Base-by-base conservation (phyloP, 83 land plant genomes). In the Isoetes engelmannii region DNA sequence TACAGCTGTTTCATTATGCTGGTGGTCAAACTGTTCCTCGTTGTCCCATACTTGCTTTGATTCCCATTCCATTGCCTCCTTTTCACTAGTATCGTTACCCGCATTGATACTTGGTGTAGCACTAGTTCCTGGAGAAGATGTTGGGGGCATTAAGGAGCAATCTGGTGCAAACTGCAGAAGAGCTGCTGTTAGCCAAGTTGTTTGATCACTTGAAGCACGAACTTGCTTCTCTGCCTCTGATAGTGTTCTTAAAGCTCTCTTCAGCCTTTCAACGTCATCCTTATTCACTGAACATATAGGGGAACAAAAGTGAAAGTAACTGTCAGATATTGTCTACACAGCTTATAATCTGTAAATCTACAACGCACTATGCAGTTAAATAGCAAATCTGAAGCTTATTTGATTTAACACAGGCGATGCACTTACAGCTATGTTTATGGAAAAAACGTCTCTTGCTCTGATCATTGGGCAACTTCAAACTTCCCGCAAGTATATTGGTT, bases 81-180 rank as follows among this genome's bases (percentile, higher is more conserved):
- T 59, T 10, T 4, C 4, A 3, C 62, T 66, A 19, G 48, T 59
- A 64, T 76, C 53, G 46, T 72, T 75, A 12, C 47, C 58, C 9
- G 44, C 73, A 54, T 72, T 7, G 13, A 88, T 87, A 63, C 82
- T 87, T 46, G 78, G 89, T 68, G 72, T 79, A 45, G 74, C 73
- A 75, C 81, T 87, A 5, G 84, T 71, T 4, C 80, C 87, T 6
- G 80, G 68, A 61, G 89, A 87, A 58, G 87, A 86, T 72, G 77
- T 81, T 46, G 92, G 92, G 44, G 79, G 68, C 67, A 84, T 70
- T 65, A 85, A 90, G 63, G 87, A 85, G 56, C 87, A 89, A 74
- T 90, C 89, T 49, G 96, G 96, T 70, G 89, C 96, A 73, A 90
- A 88, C 67, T 90, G 89, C 55, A 90, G 89, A 51, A 90, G 68